Conservation (phyloP, 768 basidiomycete species). For the Naganishia onofrii region DNA sequence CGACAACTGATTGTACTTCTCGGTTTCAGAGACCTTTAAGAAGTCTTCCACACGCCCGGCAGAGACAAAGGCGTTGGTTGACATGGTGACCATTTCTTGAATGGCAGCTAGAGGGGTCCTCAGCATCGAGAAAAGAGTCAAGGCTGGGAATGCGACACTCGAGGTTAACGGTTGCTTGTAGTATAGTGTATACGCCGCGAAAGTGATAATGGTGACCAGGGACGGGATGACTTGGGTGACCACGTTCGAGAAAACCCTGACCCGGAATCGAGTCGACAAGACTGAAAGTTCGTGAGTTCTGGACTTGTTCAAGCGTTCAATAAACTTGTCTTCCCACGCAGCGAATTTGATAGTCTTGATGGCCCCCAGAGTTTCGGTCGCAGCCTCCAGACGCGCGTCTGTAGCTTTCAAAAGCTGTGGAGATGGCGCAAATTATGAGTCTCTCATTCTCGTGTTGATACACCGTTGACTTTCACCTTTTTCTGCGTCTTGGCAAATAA, state of each 20-base stretch:
- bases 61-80: slow-evolving; percentile 28
- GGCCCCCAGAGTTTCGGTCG: slow-evolving; percentile 54
- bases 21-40: slow-evolving; percentile 53
- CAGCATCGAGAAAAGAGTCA: slow-evolving; percentile 55
- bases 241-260: slow-evolving; percentile 41
- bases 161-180: slow-evolving; percentile 51
- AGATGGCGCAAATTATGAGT: neutral
- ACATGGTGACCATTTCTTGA: slow-evolving; percentile 35
- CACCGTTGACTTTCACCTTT: slow-evolving; percentile 14
- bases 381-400: slow-evolving; percentile 52
- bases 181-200: slow-evolving; percentile 50
- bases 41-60: slow-evolving; percentile 46
- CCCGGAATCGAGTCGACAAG: slow-evolving; percentile 47
- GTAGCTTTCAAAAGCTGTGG: slow-evolving; percentile 51
- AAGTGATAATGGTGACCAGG: slow-evolving; percentile 51
- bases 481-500: slow-evolving; percentile 44
- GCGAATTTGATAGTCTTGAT: slow-evolving; percentile 55
- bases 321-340: slow-evolving; percentile 54
- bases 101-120: slow-evolving; percentile 51
- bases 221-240: slow-evolving; percentile 51
- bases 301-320: slow-evolving; percentile 49
- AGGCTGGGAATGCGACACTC: slow-evolving; percentile 54
- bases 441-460: neutral
- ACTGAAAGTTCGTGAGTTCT: slow-evolving; percentile 50
- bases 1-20: slow-evolving; percentile 52